Percentiles rank a stretch among this genome's conserved stretches.
Evolutionary conservation across 345 rosid genomes (phyloP).

Genomic region (Arabis hirsuta): DNA sequence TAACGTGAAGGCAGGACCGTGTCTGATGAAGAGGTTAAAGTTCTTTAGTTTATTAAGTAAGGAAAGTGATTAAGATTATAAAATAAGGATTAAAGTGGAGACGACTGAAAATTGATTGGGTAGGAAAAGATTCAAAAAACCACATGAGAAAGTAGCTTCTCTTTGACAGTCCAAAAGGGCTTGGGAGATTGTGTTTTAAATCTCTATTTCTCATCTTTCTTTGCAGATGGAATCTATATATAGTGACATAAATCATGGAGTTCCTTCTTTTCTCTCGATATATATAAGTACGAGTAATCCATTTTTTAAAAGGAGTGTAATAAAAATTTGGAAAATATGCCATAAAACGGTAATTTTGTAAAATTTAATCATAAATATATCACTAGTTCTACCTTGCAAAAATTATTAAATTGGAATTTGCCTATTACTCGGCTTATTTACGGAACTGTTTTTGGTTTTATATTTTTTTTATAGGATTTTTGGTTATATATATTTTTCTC

Average conservation of each 20-base stretch:
- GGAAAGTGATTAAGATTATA: conserved; percentile 14
- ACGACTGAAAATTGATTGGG: conserved; percentile 42
- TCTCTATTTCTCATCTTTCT: conserved; percentile 35
- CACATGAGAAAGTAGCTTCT: conserved; percentile 48
- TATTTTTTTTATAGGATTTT: background rate
- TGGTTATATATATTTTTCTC: background rate
- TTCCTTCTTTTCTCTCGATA: conserved; percentile 26
- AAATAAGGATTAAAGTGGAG: conserved; percentile 29
- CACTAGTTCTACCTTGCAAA: background rate
- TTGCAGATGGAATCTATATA: conserved; percentile 29
- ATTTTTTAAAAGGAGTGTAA: background rate
- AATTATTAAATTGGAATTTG: background rate
- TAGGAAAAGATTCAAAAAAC: conserved; percentile 29
- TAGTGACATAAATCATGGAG: conserved; percentile 39
- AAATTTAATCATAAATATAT: background rate
- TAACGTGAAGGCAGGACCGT: conserved; percentile 56
- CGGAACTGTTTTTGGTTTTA: background rate
- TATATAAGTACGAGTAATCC: background rate
- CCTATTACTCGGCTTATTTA: conserved; percentile 1
- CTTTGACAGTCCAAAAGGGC: conserved; percentile 51
- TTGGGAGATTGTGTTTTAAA: conserved; percentile 47
- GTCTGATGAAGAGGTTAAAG: conserved; percentile 29
- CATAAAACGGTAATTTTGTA: background rate
- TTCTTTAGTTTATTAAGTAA: background rate
- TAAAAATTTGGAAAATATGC: background rate